Evolutionary conservation across 2,329 filamentous ascomycete species (phyloP).

Genomic region (Arthrobotrys musiformis): DNA sequence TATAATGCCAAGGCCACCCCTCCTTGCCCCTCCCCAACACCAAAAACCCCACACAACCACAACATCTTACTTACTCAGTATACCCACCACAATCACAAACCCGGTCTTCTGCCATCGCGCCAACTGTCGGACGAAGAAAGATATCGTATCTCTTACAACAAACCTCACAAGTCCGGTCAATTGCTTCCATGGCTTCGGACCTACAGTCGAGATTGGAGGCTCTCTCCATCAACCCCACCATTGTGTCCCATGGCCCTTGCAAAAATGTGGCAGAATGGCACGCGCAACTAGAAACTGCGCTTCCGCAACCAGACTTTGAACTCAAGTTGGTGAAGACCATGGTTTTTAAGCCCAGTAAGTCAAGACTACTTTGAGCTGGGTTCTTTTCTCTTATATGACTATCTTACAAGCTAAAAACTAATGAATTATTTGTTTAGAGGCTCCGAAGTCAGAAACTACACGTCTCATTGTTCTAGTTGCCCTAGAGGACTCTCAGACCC

Average conservation of each 20-base stretch:
- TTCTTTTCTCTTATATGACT: background rate
- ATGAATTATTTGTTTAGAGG: slow-evolving; percentile 52
- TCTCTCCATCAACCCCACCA: slow-evolving; percentile 32
- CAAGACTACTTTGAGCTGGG: background rate
- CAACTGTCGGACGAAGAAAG: background rate
- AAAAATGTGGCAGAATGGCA: slow-evolving; percentile 59
- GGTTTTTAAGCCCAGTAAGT: slow-evolving; percentile 60
- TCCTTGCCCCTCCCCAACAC: slow-evolving; percentile 34
- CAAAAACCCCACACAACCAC: slow-evolving; percentile 25
- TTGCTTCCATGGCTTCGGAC: slow-evolving; percentile 38
- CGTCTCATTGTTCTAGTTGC: slow-evolving; percentile 58
- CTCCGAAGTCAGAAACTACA: slow-evolving; percentile 59
- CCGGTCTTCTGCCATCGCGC: background rate
- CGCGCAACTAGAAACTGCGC: slow-evolving; percentile 55
- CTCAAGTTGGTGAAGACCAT: slow-evolving; percentile 59
- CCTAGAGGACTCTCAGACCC: slow-evolving; percentile 58
- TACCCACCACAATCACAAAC: background rate
- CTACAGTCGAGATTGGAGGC: slow-evolving; percentile 39
- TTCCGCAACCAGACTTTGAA: slow-evolving; percentile 56
- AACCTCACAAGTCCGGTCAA: background rate
- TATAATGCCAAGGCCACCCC: slow-evolving; percentile 24
- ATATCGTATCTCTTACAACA: background rate
- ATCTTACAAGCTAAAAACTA: background rate
- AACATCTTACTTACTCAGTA: background rate
- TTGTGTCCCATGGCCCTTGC: slow-evolving; percentile 58